These are phyloP conservation scores for Parastagonospora nodorum DNA, from an alignment of 2,329 filamentous ascomycete species.

Conservation along the genomic window DNA sequence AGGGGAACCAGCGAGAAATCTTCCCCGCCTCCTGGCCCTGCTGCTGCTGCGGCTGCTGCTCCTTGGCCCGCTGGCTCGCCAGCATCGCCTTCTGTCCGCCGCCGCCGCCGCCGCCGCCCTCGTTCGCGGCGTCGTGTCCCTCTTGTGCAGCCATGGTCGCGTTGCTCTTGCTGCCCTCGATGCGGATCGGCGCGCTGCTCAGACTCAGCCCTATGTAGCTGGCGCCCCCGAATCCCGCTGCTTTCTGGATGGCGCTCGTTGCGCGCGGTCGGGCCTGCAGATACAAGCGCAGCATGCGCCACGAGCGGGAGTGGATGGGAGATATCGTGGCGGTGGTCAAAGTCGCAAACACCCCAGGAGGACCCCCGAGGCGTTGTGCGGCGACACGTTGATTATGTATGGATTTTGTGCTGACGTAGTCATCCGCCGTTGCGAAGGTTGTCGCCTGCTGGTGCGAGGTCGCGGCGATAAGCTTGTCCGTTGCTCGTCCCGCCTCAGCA, in stretches of 20 bases:
- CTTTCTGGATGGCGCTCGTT: conserved; percentile 28
- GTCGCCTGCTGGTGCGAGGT: neutral
- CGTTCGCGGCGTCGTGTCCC: neutral
- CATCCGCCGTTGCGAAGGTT: conserved; percentile 8
- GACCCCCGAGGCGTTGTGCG: conserved; percentile 20
- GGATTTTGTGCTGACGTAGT: conserved; percentile 27
- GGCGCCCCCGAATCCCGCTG: conserved; percentile 38
- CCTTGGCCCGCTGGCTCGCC: conserved; percentile 54
- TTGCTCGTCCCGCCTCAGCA: too few relatives aligned
- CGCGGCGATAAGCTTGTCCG: neutral
- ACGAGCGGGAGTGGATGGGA: conserved; percentile 27
- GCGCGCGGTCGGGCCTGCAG: conserved; percentile 25
- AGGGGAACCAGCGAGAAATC: conserved; percentile 68
- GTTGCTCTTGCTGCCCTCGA: conserved; percentile 26
- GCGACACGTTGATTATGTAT: conserved; percentile 16
- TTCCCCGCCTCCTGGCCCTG: conserved; percentile 40
- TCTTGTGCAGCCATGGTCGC: conserved; percentile 38
- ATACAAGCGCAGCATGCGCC: conserved; percentile 42
- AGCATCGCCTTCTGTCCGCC: conserved; percentile 53
- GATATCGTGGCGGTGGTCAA: conserved; percentile 41
- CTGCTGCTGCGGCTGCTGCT: conserved; percentile 47
- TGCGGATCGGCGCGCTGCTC: conserved; percentile 30
- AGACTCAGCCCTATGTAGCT: conserved; percentile 37
- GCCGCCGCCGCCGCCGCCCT: conserved; percentile 30
- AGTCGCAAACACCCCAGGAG: conserved; percentile 23